Percentiles rank a stretch among this genome's conserved stretches.
phyloP scores from a whole-genome alignment of 2,329 filamentous ascomycete species.

The Purpureocillium lavendulum region DNA sequence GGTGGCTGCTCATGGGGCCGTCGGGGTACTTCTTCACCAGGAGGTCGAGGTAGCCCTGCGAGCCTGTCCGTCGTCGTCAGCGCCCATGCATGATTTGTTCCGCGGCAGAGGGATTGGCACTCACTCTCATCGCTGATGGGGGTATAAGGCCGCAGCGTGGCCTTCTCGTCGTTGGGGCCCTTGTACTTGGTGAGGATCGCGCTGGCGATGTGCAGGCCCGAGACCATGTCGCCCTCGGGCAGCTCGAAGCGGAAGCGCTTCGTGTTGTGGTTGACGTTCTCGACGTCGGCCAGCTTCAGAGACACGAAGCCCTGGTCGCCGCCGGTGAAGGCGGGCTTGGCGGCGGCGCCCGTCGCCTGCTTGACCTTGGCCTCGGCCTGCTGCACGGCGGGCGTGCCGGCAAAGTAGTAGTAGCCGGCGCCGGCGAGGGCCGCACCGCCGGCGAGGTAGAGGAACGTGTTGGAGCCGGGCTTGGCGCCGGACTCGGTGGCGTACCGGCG shows the following conservation, averaged over 20 bases:
- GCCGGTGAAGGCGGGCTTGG: slow-evolving; percentile 58
- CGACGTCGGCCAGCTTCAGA: slow-evolving; percentile 69
- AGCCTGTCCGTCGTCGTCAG: slow-evolving; percentile 36
- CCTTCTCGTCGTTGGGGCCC: slow-evolving; percentile 73
- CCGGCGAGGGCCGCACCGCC: slow-evolving; percentile 51
- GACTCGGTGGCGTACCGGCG: slow-evolving; percentile 62
- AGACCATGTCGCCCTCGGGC: slow-evolving; percentile 74
- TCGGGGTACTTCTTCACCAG: slow-evolving; percentile 86
- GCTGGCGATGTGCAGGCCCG: slow-evolving; percentile 74
- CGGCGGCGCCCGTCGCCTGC: slow-evolving; percentile 27
- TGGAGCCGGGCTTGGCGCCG: slow-evolving; percentile 44
- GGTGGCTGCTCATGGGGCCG: slow-evolving; percentile 84
- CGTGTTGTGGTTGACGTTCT: slow-evolving; percentile 86
- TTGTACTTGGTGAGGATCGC: slow-evolving; percentile 90
- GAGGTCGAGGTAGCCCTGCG: slow-evolving; percentile 75
- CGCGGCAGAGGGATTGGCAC: slow-evolving; percentile 10
- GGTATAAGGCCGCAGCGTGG: slow-evolving; percentile 86
- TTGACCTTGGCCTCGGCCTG: slow-evolving; percentile 48
- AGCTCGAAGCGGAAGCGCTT: slow-evolving; percentile 87
- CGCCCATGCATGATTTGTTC: neutral
- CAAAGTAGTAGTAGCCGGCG: slow-evolving; percentile 48
- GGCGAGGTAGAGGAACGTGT: slow-evolving; percentile 51
- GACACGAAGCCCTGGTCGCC: slow-evolving; percentile 85
- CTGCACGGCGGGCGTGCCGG: slow-evolving; percentile 42
- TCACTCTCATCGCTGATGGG: slow-evolving; percentile 78